Evolutionary conservation across 2,329 filamentous ascomycete species (phyloP).

Genomic region (Penicillium oxalicum): DNA sequence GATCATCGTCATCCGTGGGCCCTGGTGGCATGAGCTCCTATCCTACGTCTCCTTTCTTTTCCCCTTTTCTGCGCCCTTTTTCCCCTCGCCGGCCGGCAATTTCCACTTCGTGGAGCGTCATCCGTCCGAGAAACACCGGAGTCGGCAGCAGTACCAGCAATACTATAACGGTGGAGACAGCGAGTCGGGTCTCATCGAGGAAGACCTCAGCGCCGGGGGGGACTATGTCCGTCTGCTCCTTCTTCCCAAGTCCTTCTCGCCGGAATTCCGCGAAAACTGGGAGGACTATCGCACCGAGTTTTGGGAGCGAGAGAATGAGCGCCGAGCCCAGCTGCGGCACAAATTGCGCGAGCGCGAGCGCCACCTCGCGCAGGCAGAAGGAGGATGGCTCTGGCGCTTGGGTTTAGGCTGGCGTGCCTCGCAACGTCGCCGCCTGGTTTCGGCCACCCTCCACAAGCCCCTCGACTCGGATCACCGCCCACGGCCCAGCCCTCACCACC

Average conservation of each 20-base stretch:
- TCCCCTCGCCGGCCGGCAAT: constrained; percentile 57
- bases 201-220: constrained; percentile 83
- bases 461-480: constrained; percentile 24
- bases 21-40: constrained; percentile 72
- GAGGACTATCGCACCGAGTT: constrained; percentile 90
- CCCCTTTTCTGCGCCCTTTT: constrained; percentile 64
- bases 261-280: constrained; percentile 94
- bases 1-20: constrained; percentile 77
- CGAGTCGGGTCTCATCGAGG: constrained; percentile 63
- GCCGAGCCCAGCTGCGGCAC: constrained; percentile 64
- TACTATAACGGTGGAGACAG: constrained; percentile 54
- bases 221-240: constrained; percentile 88
- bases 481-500: constrained; percentile 24
- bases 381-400: constrained; percentile 80
- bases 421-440: constrained; percentile 25
- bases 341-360: constrained; percentile 65
- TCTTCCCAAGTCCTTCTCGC: constrained; percentile 88
- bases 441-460: constrained; percentile 23
- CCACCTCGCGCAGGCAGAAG: constrained; percentile 60
- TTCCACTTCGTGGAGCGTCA: constrained; percentile 71
- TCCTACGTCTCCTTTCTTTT: constrained; percentile 71
- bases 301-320: constrained; percentile 94
- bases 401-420: constrained; percentile 48
- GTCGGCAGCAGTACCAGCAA: constrained; percentile 30
- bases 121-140: constrained; percentile 35